Conservation (phyloP, 2,329 filamentous ascomycete genomes). For the Exophiala aquamarina region DNA sequence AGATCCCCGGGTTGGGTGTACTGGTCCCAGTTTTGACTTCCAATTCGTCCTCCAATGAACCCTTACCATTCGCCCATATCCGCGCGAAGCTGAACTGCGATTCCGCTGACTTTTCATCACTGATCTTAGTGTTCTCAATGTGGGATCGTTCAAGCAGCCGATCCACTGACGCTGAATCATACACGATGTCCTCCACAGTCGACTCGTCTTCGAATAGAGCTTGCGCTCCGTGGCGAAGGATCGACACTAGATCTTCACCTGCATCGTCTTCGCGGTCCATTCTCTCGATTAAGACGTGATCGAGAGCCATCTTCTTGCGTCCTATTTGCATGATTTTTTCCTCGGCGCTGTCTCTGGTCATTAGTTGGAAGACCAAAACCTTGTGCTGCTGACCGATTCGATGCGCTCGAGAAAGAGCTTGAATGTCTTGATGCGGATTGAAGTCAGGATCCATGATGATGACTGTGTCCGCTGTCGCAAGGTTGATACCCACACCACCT, state of each 20-base stretch:
- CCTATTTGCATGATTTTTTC: constrained; percentile 97
- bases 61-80: constrained; percentile 85
- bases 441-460: constrained; percentile 97
- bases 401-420: constrained; percentile 90
- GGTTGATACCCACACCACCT: constrained; percentile 94
- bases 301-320: constrained; percentile 91
- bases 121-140: constrained; percentile 68
- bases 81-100: constrained; percentile 85
- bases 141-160: constrained; percentile 85
- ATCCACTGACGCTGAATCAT: constrained; percentile 80
- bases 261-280: constrained; percentile 83
- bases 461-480: constrained; percentile 94
- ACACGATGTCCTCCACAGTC: constrained; percentile 69
- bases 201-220: constrained; percentile 79
- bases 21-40: constrained; percentile 55
- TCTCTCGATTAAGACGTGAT: constrained; percentile 89
- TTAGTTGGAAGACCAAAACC: constrained; percentile 90
- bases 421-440: constrained; percentile 96
- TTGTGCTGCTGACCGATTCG: constrained; percentile 96
- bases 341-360: constrained; percentile 84
- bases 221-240: constrained; percentile 82
- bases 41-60: constrained; percentile 63
- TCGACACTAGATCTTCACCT: constrained; percentile 78
- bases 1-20: constrained; percentile 59
- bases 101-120: constrained; percentile 67